Evolutionary conservation across 2,329 filamentous ascomycete species (phyloP), one percentile per base, ranked within the genome.

Genomic region (Emmonsiellopsis sp.): DNA sequence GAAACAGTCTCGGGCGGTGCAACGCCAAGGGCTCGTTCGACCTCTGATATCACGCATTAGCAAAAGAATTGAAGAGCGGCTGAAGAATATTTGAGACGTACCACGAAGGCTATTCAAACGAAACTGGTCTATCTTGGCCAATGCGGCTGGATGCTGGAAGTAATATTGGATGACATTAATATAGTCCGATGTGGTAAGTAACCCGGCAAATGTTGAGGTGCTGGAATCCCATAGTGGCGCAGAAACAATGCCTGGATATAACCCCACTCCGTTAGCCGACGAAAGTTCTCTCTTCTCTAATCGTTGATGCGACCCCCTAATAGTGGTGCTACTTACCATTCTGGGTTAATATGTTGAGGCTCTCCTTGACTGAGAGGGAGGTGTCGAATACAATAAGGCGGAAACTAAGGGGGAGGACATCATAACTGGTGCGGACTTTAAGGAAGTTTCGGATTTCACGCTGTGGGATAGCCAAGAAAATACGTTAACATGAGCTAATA

Each of bases 81-180:
- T 37, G 43, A 32, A 34, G 32, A 44, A 51, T 45, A 56, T 50
- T 21, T 13, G 39, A 11, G 49, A 62, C 76, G 55, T 76, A 95
- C 91, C 88, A 80, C 92, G 82, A 55, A 98, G 80, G 66, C 89
- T 95, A 73, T 88, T 92, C 57, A 98, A 75, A 46, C 89, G 85
- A 69, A 98, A 96, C 69, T 95, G 88, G 61, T 97, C 93, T 62
- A 98, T 87, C 66, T 92, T 85, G 60, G 85, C 83, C 56, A 97
- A 81, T 55, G 91, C 87, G 60, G 95, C 88, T 2, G 92, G 93
- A 62, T 93, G 94, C 71, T 97, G 91, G 78, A 90, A 96, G 76
- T 98, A 97, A 73, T 98, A 98, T 69, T 97, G 92, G 42, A 98
- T 95, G 54, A 98, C 86, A 66, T 98, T 98, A 74, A 98, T 94